Percentiles rank a stretch among this genome's conserved stretches.
phyloP scores from a whole-genome alignment of 495 filamentous ascomycete genomes.

The Annulohypoxylon nitens region DNA sequence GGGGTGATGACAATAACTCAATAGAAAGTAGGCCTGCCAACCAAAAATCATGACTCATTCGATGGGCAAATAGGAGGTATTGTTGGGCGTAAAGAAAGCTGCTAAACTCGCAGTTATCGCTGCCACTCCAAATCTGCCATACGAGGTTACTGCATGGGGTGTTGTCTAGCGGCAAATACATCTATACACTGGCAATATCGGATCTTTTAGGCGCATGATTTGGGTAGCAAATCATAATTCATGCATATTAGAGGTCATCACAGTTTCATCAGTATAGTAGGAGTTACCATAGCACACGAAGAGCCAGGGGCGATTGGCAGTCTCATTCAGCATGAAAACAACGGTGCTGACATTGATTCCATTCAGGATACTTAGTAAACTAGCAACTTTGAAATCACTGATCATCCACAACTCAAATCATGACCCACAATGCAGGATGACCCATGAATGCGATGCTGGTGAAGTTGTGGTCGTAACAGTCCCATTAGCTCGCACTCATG shows the following conservation, averaged over 20 bases:
- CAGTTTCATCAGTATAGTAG: background rate
- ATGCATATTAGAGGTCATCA: background rate
- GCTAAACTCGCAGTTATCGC: no score
- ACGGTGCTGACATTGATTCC: background rate
- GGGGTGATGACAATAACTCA: no score
- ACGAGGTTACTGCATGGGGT: no score
- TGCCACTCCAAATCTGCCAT: no score
- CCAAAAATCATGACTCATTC: no score
- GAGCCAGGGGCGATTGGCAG: background rate
- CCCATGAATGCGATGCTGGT: background rate
- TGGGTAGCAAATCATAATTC: background rate
- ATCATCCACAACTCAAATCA: conserved; percentile 9
- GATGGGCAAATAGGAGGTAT: no score
- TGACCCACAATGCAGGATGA: background rate
- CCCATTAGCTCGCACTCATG: conserved; percentile 25
- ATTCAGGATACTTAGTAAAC: background rate
- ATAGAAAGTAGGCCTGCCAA: no score
- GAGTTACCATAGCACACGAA: background rate
- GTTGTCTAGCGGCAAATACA: no score
- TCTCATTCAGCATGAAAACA: conserved; percentile 1
- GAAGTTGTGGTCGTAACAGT: background rate
- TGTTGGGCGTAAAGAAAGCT: no score
- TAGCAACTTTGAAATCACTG: background rate
- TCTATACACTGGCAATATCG: background rate
- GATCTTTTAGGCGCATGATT: background rate